Base-by-base conservation (phyloP, 2,329 filamentous ascomycete species). In the Penicillium hesseltinei region DNA sequence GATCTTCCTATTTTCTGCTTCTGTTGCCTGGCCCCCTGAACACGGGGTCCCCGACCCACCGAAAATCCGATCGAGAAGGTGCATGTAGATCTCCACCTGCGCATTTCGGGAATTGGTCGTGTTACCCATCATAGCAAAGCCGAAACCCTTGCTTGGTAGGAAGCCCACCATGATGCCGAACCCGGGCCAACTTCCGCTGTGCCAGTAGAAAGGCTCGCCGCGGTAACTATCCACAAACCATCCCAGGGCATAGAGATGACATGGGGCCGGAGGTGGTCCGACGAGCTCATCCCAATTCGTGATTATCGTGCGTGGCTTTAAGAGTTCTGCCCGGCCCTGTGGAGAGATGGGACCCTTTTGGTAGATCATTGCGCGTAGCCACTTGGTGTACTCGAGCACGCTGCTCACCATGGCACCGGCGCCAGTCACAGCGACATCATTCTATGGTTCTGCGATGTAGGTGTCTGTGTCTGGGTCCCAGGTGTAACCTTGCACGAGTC, bases 101-200 rank as follows among this genome's bases (percentile, higher is more conserved):
- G 54, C 61, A 8, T 58, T 21, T 23, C 54, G 59, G 1, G 58
- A 61, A 33, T 51, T 46, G 5, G 25, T 49, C 0, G 62, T 51
- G 39, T 69, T 69, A 9, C 60, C 62, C 66, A 69, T 68, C 46
- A 69, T 59, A 0, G 50, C 65, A 39, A 69, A 64, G 1, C 64
- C 67, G 17, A 66, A 69, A 2, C 59, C 35, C 17, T 55, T 61
- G 5, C 57, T 60, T 1, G 67, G 65, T 8, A 69, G 17, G 23
- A 69, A 68, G 5, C 65, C 66, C 3, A 68, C 63, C 50, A 63
- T 60, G 4, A 60, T 63, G 3, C 60, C 61, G 25, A 66, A 66
- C 1, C 66, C 66, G 0, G 51, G 44, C 62, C 63, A 69, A 27
- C 66, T 62, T 5, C 64, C 66, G 7, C 61, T 58, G 31, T 69